Percentiles rank a stretch among this genome's conserved stretches.
phyloP scores from a whole-genome alignment of 106 monocot species.

The Xerophyta viscosa region DNA sequence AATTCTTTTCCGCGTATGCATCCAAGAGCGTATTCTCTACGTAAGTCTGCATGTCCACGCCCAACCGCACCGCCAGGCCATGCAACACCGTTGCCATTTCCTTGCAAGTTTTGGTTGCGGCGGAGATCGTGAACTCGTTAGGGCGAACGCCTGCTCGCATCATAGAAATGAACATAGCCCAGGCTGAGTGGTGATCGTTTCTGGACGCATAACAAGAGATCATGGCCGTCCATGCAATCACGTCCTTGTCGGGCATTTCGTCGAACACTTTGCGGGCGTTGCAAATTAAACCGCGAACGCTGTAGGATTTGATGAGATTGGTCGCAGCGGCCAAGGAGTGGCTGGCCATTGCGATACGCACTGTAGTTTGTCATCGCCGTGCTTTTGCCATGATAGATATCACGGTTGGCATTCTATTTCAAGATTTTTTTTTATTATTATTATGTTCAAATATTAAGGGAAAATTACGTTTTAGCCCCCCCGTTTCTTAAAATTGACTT shows the following conservation, averaged over 20 bases:
- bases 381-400: no score
- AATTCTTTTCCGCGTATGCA: constrained; percentile 20
- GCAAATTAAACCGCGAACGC: background rate
- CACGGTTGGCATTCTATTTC: no score
- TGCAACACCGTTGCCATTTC: constrained; percentile 12
- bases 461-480: no score
- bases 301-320: constrained; percentile 30
- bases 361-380: no score
- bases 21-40: constrained; percentile 39
- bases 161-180: constrained; percentile 36
- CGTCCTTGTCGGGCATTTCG: constrained; percentile 3
- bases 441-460: no score
- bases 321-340: constrained; percentile 10
- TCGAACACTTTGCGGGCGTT: background rate
- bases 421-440: no score
- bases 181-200: constrained; percentile 14
- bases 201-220: constrained; percentile 45
- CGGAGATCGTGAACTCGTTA: constrained; percentile 51
- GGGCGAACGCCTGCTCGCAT: constrained; percentile 18
- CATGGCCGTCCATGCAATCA: constrained; percentile 58
- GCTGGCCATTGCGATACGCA: no score
- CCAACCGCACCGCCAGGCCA: constrained; percentile 22
- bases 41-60: constrained; percentile 16
- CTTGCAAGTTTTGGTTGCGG: constrained; percentile 29
- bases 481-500: no score